Evolutionary conservation across 208 protist genomes (phyloP).

Genomic region (Trypanosoma avium): DNA sequence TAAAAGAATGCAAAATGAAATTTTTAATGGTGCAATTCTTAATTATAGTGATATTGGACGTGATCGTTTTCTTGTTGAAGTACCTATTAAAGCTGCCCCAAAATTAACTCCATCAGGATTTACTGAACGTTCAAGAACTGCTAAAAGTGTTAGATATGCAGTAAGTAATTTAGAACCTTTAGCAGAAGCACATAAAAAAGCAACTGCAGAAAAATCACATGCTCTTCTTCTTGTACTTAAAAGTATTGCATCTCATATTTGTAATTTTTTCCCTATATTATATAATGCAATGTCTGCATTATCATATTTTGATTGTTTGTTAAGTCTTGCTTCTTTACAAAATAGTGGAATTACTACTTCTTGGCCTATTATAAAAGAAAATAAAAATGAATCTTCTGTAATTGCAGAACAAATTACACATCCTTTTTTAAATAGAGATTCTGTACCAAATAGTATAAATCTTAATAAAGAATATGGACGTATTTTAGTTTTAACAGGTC

Average conservation of each 20-base stretch:
- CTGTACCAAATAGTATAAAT: conserved; percentile 67
- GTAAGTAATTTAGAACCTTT: conserved; percentile 40
- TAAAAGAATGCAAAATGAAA: conserved; percentile 32
- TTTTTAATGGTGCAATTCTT: conserved; percentile 55
- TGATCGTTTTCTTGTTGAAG: conserved; percentile 85
- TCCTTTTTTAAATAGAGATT: conserved; percentile 36
- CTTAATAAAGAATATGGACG: conserved; percentile 40
- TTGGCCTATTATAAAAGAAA: conserved; percentile 19
- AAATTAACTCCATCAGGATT: conserved; percentile 53
- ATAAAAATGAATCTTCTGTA: conserved; percentile 13
- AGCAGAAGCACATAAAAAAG: conserved; percentile 60
- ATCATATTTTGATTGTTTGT: conserved; percentile 83
- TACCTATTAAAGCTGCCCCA: conserved; percentile 46
- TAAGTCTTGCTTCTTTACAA: conserved; percentile 53
- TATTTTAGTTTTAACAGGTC: conserved; percentile 95
- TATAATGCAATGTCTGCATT: conserved; percentile 57
- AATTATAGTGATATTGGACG: conserved; percentile 77
- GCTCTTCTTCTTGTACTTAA: conserved; percentile 70
- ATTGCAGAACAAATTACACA: conserved; percentile 34
- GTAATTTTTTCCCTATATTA: conserved; percentile 60
- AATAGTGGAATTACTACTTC: conserved; percentile 23
- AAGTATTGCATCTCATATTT: conserved; percentile 62
- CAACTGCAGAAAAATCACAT: conserved; percentile 46
- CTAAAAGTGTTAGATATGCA: conserved; percentile 76
- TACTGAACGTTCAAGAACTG: conserved; percentile 61